A percentile compares a stretch with the other conserved stretches of the same genome.
Evolutionary conservation across 2,329 filamentous ascomycete genomes (phyloP).

Genomic region (Penicillium sp.): DNA sequence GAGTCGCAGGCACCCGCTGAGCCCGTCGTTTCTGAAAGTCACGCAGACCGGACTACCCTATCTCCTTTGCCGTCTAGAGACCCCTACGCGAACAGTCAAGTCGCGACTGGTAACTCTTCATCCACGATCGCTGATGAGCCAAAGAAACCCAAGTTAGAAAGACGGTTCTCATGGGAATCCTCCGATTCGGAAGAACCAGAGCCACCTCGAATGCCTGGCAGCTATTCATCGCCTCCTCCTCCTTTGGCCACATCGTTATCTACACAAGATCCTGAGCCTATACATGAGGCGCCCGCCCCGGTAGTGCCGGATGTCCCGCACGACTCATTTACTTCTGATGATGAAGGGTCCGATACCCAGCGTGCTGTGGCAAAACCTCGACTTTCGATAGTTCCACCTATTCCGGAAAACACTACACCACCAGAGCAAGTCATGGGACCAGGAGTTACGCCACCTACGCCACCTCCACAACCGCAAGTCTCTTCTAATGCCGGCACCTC

Average conservation of each 20-base stretch:
- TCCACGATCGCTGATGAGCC: constrained; percentile 11
- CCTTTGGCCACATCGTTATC: constrained; percentile 16
- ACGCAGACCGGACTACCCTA: constrained; percentile 14
- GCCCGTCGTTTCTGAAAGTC: constrained; percentile 22
- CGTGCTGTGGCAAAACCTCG: constrained; percentile 27
- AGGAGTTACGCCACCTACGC: not conserved
- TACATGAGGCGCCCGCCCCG: constrained; percentile 10
- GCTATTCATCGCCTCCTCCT: constrained; percentile 10
- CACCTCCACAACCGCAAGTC: constrained; percentile 5
- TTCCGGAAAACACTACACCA: constrained; percentile 14
- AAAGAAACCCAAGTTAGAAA: constrained; percentile 30
- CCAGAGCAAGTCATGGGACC: constrained; percentile 17
- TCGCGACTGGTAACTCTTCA: not conserved
- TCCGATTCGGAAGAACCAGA: constrained; percentile 19
- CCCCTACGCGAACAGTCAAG: constrained; percentile 12
- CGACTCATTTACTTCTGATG: constrained; percentile 9
- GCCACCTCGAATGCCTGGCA: constrained; percentile 13
- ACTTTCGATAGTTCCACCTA: constrained; percentile 33
- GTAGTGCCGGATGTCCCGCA: constrained; percentile 1
- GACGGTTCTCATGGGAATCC: constrained; percentile 47
- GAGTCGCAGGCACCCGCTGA: constrained; percentile 24
- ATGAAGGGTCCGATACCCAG: constrained; percentile 11
- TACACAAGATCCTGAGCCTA: constrained; percentile 22
- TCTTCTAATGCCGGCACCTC: constrained; percentile 14
- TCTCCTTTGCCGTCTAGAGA: constrained; percentile 17